Evolutionary conservation across 208 protist genomes (phyloP).

Genomic region (Trypanosoma grayi): DNA sequence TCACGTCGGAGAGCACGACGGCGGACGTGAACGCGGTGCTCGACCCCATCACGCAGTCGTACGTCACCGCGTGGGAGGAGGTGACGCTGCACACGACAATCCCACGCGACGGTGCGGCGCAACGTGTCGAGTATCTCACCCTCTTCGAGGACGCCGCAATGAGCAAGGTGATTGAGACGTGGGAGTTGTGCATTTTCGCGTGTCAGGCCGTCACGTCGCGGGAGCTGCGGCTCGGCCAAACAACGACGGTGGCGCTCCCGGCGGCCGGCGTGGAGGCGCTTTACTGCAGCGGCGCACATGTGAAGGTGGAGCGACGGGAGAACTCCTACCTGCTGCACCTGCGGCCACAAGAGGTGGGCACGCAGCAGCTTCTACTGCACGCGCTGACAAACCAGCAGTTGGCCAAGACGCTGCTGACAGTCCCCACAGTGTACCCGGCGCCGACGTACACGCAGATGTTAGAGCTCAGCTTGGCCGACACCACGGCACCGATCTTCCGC

Average conservation of each 20-base stretch:
- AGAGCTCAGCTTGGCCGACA: slow-evolving; percentile 68
- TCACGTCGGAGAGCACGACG: slow-evolving; percentile 41
- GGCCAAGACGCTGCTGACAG: slow-evolving; percentile 71
- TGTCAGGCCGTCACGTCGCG: slow-evolving; percentile 68
- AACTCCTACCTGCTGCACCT: slow-evolving; percentile 68
- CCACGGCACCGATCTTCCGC: slow-evolving; percentile 65
- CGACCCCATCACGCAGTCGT: slow-evolving; percentile 83
- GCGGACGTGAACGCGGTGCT: slow-evolving; percentile 69
- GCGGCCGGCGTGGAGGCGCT: slow-evolving; percentile 59
- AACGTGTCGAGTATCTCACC: slow-evolving; percentile 80
- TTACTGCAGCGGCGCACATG: slow-evolving; percentile 70
- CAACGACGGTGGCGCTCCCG: slow-evolving; percentile 66
- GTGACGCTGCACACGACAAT: slow-evolving; percentile 54
- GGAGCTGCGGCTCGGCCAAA: slow-evolving; percentile 81
- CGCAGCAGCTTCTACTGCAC: slow-evolving; percentile 69
- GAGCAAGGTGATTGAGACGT: slow-evolving; percentile 79
- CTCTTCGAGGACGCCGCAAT: slow-evolving; percentile 71
- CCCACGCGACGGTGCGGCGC: slow-evolving; percentile 33
- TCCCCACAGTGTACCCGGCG: slow-evolving; percentile 71
- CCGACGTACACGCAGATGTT: slow-evolving; percentile 81
- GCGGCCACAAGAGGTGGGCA: slow-evolving; percentile 65
- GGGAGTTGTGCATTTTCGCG: slow-evolving; percentile 83
- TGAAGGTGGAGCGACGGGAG: slow-evolving; percentile 38
- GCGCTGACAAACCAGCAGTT: slow-evolving; percentile 50
- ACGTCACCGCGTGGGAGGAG: slow-evolving; percentile 85